Conservation (phyloP, 169 alveolate genomes). For the Plasmodium coatneyi region DNA sequence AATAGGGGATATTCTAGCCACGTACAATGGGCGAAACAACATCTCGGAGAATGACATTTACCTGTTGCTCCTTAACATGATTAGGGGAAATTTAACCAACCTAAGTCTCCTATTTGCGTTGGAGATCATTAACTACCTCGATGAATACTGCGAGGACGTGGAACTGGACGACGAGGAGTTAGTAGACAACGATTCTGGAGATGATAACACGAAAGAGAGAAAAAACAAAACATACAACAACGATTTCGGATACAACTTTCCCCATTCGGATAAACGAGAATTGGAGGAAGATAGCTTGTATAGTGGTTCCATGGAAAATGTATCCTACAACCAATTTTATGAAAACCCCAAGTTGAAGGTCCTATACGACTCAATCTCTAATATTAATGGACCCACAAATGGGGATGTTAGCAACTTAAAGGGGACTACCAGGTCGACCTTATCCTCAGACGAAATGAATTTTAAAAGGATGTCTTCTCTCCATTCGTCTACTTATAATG, state of each 20-base stretch:
- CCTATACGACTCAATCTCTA: slow-evolving; percentile 19
- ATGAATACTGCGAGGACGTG: slow-evolving; percentile 44
- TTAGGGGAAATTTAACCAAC: slow-evolving; percentile 58
- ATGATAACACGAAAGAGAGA: not conserved
- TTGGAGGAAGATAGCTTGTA: slow-evolving; percentile 1
- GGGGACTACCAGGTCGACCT: not conserved
- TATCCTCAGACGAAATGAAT: not conserved
- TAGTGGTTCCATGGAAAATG: slow-evolving; percentile 9
- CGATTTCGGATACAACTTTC: slow-evolving; percentile 12
- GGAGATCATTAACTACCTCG: slow-evolving; percentile 56
- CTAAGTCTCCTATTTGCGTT: slow-evolving; percentile 67
- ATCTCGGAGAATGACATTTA: slow-evolving; percentile 30
- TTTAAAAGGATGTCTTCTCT: slow-evolving; percentile 1
- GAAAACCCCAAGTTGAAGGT: slow-evolving; percentile 24
- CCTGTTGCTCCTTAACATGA: slow-evolving; percentile 18
- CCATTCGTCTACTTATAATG: not conserved
- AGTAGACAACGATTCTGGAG: not conserved
- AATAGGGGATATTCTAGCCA: slow-evolving; percentile 8
- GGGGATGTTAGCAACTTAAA: not conserved
- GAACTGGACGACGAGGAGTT: not conserved
- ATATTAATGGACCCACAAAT: not conserved
- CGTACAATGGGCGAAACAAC: not conserved
- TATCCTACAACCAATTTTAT: not conserved
- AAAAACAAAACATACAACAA: slow-evolving; percentile 3
- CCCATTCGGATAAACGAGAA: not conserved